Evolutionary conservation across 1,139 yeast genomes (phyloP).

Genomic region (Hanseniaspora uvarum): DNA sequence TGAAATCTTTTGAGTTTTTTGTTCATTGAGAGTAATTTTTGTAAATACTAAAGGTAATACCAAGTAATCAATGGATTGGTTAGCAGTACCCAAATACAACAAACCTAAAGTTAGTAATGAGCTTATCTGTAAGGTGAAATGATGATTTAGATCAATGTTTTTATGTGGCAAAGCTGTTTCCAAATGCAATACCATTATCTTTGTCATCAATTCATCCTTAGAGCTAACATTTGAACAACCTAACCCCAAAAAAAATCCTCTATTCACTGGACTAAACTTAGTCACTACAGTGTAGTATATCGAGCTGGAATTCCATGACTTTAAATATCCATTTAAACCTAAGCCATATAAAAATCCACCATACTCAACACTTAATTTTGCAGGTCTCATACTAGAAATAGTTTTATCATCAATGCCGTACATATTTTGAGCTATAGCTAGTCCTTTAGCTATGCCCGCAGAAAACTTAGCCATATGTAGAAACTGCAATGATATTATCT

Average conservation of each 20-base stretch:
- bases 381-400: slow-evolving; percentile 81
- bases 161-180: slow-evolving; percentile 79
- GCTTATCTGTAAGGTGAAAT: slow-evolving; percentile 77
- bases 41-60: slow-evolving; percentile 58
- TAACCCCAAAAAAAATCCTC: slow-evolving; percentile 83
- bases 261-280: slow-evolving; percentile 73
- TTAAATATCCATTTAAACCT: slow-evolving; percentile 84
- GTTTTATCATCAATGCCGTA: slow-evolving; percentile 78
- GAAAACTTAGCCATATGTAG: slow-evolving; percentile 76
- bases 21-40: slow-evolving; percentile 47
- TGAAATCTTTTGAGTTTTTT: slow-evolving; percentile 53
- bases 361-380: slow-evolving; percentile 60
- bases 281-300: slow-evolving; percentile 89
- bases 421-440: slow-evolving; percentile 60
- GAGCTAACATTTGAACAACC: slow-evolving; percentile 79
- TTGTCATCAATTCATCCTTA: slow-evolving; percentile 78
- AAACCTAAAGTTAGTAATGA: slow-evolving; percentile 86
- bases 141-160: slow-evolving; percentile 86
- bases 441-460: slow-evolving; percentile 82
- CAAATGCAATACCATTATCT: slow-evolving; percentile 86
- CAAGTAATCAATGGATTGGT: slow-evolving; percentile 78
- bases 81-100: slow-evolving; percentile 65
- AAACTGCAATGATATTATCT: slow-evolving; percentile 34
- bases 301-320: slow-evolving; percentile 87
- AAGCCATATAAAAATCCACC: slow-evolving; percentile 91